Base-by-base conservation (phyloP, 2,329 filamentous ascomycete genomes). In the Dactylellina leptospora region DNA sequence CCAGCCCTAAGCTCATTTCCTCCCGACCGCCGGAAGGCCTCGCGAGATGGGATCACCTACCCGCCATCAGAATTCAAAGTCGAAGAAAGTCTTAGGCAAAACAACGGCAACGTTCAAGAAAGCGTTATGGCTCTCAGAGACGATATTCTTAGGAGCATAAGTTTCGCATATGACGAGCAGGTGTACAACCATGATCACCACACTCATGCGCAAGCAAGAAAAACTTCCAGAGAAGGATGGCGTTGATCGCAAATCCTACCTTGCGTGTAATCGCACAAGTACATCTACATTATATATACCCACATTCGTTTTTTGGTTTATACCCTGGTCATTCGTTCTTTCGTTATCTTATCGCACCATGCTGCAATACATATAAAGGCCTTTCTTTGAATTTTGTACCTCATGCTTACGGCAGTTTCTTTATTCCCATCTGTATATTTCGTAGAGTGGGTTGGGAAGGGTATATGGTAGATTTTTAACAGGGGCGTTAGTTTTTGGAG, bases 1-100 rank as follows among this genome's bases (percentile, higher is more conserved):
- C 45, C 68, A 38, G 36, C 68, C 1, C 45, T 22, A 9, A 44
- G 23, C 9, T 27, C 59, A 13, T 42, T 36, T 1, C 42, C 56
- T 10, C 50, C 44, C 0, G 58, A 56, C 11, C 56, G 66, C 22
- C 53, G 68, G 16, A 64, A 58, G 23, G 59, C 23, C 1, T 72
- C 68, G 8, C 54, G 58, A 10, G 68, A 72, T 50, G 40, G 33
- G 9, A 40, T 47, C 16, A 66, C 54, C 18, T 72, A 72, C 36
- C 68, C 68, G 13, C 68, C 60, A n/a, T 72, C 68, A 13, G 68
- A 64, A 18, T 72, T 72, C 59, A 63, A 63, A n/a, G 68, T 72
- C 22, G 68, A 72, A 53, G 68, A 72, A 50, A 64, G 68, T 23
- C 42, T 72, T 22, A 42, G 59, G 28, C 59, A 60, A 20, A 72